Conservation (phyloP, 164 flowering plant genomes). For the Saururus chinensis region DNA sequence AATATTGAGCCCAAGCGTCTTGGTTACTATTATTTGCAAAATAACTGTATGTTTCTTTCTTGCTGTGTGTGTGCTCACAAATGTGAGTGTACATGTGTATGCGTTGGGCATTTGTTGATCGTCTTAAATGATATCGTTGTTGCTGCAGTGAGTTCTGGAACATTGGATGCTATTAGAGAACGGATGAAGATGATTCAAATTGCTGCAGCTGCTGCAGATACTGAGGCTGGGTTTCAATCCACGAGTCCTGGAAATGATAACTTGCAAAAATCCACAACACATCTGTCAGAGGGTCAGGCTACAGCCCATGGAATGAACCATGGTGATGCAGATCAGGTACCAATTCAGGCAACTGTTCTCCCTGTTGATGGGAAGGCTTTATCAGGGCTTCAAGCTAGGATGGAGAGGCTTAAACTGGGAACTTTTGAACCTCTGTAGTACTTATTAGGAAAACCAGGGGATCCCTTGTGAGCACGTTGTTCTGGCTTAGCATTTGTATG, state of each 20-base stretch:
- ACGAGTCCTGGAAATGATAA: constrained; percentile 40
- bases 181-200: constrained; percentile 94
- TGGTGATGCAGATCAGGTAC: constrained; percentile 25
- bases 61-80: too few species aligned
- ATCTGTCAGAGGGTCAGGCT: constrained; percentile 24
- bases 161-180: constrained; percentile 88
- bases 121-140: not conserved
- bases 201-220: constrained; percentile 63
- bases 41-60: too few species aligned
- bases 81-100: not conserved
- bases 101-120: not conserved
- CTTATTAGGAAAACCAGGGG: too few species aligned
- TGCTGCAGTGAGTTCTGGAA: constrained; percentile 61
- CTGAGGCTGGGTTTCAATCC: constrained; percentile 40
- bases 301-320: constrained; percentile 23
- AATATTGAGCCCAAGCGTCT: too few species aligned
- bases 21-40: too few species aligned
- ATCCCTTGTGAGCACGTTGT: too few species aligned
- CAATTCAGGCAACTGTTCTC: constrained; percentile 41
- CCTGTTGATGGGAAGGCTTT: constrained; percentile 95
- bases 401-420: constrained; percentile 96
- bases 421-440: constrained; percentile 31
- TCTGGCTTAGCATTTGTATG: too few species aligned
- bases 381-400: constrained; percentile 94
- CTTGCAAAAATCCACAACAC: constrained; percentile 8